Evolutionary conservation across 1,284 basidiomycete genomes (phyloP), one percentile per base, ranked within the genome.

Genomic region (Cutaneotrichosporon cavernicola): DNA sequence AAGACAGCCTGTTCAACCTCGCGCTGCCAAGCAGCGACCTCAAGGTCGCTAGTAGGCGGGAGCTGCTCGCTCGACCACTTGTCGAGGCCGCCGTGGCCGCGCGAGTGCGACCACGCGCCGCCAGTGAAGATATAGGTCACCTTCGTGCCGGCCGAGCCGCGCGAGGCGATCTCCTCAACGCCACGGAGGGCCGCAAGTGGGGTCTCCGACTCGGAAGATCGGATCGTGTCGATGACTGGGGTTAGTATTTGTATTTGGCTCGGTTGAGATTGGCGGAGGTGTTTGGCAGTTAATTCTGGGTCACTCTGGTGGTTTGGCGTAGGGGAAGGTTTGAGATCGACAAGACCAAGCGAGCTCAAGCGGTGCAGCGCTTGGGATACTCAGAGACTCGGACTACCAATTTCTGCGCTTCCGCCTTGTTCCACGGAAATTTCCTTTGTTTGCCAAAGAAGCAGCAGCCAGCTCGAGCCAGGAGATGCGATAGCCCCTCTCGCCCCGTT

Each of bases 41-140:
- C 63, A 26, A 40, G 58, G n/a, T 36, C 49, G 9, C 21, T 63
- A 52, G n/a, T 59, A 49, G 26, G 50, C 36, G 21, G 72, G 63
- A 26, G 63, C 71, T 72, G 61, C 65, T 78, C 76, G 61, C 69
- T 69, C 4, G 71, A 71, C 76, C 76, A 78, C 21, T 60, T 62
- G 22, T 75, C 76, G 18, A 76, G 62, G 0, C 75, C 76, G 32
- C 72, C 74, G 32, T 14, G 22, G 9, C 75, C 73, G 26, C 69
- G 57, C 6, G 72, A 81, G 68, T 84, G 82, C 6, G 83, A 79
- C 85, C 85, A 86, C 5, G 80, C 80, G 14, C 78, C 75, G 2
- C 83, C 84, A 10, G 83, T 84, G 72, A 84, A 84, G 66, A 86
- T 84, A 76, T 83, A 86, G 4, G 82, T 78, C 56, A 85, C 77